Conservation (phyloP, 768 basidiomycete species). For the Boletus bicolor region DNA sequence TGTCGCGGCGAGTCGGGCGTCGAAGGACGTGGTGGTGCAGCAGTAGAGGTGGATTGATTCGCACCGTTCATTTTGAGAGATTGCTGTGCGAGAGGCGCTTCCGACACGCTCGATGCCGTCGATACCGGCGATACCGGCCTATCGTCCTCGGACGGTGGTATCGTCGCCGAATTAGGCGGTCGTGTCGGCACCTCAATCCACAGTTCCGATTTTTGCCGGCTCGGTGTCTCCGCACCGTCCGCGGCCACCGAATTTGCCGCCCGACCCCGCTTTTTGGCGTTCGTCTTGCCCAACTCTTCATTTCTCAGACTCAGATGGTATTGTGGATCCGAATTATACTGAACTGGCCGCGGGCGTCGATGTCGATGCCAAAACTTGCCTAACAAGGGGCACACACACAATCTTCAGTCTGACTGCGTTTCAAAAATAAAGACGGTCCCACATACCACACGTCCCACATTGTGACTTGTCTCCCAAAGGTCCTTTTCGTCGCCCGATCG, state of each 20-base stretch:
- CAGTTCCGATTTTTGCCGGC: slow-evolving; percentile 36
- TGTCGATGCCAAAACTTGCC: slow-evolving; percentile 92
- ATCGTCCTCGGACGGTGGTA: slow-evolving; percentile 42
- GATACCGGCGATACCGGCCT: slow-evolving; percentile 70
- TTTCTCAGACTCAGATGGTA: slow-evolving; percentile 57
- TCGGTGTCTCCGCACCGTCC: slow-evolving; percentile 55
- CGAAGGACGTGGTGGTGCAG: slow-evolving; percentile 21
- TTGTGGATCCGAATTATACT: slow-evolving; percentile 74
- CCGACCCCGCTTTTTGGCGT: slow-evolving; percentile 48
- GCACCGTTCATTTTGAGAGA: slow-evolving; percentile 56
- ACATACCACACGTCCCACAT: slow-evolving; percentile 89
- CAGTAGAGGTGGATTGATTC: slow-evolving; percentile 17
- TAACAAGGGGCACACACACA: slow-evolving; percentile 25
- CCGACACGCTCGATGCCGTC: slow-evolving; percentile 68
- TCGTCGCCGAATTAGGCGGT: slow-evolving; percentile 30
- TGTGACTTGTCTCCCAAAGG: slow-evolving; percentile 87
- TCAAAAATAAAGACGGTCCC: not conserved
- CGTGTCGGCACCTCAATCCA: slow-evolving; percentile 35
- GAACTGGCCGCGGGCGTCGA: slow-evolving; percentile 73
- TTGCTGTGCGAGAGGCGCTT: slow-evolving; percentile 68
- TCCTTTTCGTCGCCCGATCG: slow-evolving; percentile 83
- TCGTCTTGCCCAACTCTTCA: slow-evolving; percentile 57
- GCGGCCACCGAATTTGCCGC: slow-evolving; percentile 22
- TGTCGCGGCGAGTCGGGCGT: slow-evolving; percentile 27
- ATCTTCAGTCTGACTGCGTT: slow-evolving; percentile 2